Conservation (phyloP, 1,284 basidiomycete species). For the Trichosporon sp. region DNA sequence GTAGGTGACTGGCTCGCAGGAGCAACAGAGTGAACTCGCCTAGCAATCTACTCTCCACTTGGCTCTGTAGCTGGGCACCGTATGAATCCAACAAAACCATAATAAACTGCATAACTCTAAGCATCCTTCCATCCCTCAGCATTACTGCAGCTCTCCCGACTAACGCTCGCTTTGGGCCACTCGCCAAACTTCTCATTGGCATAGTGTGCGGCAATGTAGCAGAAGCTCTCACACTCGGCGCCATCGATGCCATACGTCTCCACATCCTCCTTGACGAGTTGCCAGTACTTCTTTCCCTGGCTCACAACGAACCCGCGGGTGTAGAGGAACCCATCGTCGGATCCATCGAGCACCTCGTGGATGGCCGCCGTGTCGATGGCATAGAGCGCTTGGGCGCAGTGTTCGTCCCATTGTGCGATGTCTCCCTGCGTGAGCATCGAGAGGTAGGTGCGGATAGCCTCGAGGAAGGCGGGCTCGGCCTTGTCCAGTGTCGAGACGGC, state of each 20-base stretch:
- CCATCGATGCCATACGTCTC: constrained; percentile 14
- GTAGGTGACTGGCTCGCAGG: no score
- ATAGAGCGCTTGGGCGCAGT: constrained; percentile 23
- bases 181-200: constrained; percentile 23
- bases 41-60: no score
- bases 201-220: constrained; percentile 16
- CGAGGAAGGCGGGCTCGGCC: neutral
- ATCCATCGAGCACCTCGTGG: constrained; percentile 20
- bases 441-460: constrained; percentile 13
- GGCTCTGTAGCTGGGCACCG: no score
- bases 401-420: constrained; percentile 24
- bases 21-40: no score
- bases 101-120: neutral
- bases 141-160: constrained; percentile 2
- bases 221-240: constrained; percentile 22
- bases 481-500: constrained; percentile 3
- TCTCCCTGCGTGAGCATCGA: neutral
- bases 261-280: constrained; percentile 18
- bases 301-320: constrained; percentile 26
- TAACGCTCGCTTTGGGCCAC: constrained; percentile 21
- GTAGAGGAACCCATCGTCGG: constrained; percentile 29
- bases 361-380: constrained; percentile 26
- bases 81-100: no score
- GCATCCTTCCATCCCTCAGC: neutral
- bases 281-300: constrained; percentile 22